Base-by-base conservation (phyloP, 805 yeast species). In the Starmerella stellata region DNA sequence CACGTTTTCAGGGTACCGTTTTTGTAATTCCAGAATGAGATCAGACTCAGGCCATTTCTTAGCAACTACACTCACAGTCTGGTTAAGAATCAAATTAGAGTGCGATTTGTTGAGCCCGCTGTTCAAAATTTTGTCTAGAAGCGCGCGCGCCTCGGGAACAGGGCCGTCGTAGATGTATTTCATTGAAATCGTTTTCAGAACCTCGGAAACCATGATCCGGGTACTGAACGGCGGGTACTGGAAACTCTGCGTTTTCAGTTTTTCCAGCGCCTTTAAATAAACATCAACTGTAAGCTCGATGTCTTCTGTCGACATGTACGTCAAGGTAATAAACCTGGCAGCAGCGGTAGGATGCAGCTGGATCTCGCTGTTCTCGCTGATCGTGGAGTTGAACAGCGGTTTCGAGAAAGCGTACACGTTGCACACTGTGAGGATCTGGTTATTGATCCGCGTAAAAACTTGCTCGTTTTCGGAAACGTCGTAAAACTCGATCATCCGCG, bases 291-390 rank as follows among this genome's bases (percentile, higher is more conserved):
- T 40, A 7, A 28, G 34, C 3, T 39, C 38, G 9, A 37, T 14
- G 29, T 46, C 46, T 4, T 33, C 30, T 14, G 45, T 37, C 20
- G 32, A 30, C 14, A 23, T 30, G 39, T 38, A 44, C 21, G 37
- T 29, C 13, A 36, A 41, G 23, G 32, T 34, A 4, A 49, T n/a
- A 35, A 43, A 51, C n/a, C 36, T 30, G 5, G 50, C 43, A 3
- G 44, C 50, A 4, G 54, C 49, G n/a, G 46, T 37, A 24, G 54
- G 54, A 30, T 51, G 54, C 32, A 51, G 40, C 17, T 29, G 36
- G 9, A 49, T 32, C 25, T 41, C 45, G 24, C 38, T 16, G 23
- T 40, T 44, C 8, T 36, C 33, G 16, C 39, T 17, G 3, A 38
- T 21, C 2, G 48, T 53, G 25, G 47, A 37, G 24, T 43, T 47